Conservation (phyloP, 805 yeast species). For the Hanseniaspora guilliermondii region DNA sequence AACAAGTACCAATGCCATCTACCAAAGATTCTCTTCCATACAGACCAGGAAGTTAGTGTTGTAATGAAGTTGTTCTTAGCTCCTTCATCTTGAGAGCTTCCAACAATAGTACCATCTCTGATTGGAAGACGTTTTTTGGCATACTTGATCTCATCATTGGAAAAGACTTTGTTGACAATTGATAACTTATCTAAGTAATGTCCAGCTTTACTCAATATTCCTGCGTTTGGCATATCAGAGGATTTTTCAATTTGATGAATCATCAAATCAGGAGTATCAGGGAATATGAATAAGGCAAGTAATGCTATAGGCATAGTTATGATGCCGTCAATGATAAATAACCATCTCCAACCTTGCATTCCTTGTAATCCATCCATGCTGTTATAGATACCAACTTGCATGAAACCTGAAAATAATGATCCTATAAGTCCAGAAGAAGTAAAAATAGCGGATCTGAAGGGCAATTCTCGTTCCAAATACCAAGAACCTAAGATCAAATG, state of each 20-base stretch:
- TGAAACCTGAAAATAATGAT: conserved; percentile 41
- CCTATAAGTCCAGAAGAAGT: conserved; percentile 45
- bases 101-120: conserved; percentile 26
- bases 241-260: conserved; percentile 26
- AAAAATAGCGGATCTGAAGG: conserved; percentile 42
- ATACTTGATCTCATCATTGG: conserved; percentile 31
- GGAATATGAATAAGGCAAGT: conserved; percentile 47
- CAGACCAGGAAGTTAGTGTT: conserved; percentile 25
- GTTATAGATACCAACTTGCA: conserved; percentile 43
- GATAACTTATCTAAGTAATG: conserved; percentile 17
- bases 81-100: conserved; percentile 13
- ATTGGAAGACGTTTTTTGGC: conserved; percentile 35
- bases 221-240: neutral
- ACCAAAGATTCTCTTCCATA: conserved; percentile 35
- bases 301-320: conserved; percentile 46
- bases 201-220: conserved; percentile 8
- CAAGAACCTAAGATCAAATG: conserved; percentile 44
- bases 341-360: conserved; percentile 54
- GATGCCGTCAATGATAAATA: conserved; percentile 50
- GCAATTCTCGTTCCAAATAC: conserved; percentile 38
- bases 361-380: conserved; percentile 38
- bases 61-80: conserved; percentile 24
- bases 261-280: conserved; percentile 42
- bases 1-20: conserved; percentile 50
- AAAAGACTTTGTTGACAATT: conserved; percentile 29